These are phyloP conservation scores for Micromonas commoda DNA, from an alignment of 139 green algal genomes.

Conservation along the genomic window DNA sequence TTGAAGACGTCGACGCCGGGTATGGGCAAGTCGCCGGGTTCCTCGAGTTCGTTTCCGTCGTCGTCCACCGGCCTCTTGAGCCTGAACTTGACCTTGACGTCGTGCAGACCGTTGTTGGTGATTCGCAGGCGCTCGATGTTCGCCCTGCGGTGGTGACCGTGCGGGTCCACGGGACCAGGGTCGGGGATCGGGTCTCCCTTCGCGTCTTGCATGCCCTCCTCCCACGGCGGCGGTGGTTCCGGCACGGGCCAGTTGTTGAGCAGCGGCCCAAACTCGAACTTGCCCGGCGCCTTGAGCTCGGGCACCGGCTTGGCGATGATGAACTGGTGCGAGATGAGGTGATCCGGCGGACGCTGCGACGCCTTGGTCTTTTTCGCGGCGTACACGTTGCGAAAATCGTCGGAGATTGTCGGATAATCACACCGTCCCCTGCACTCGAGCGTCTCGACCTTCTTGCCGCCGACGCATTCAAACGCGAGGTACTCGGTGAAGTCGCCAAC, in stretches of 20 bases:
- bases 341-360: constrained; percentile 45
- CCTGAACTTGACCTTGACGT: constrained; percentile 50
- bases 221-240: background rate
- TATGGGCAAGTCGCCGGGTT: no score
- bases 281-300: background rate
- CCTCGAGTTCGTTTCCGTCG: no score
- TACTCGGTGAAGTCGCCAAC: constrained; percentile 51
- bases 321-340: constrained; percentile 51
- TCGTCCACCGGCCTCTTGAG: constrained; percentile 41
- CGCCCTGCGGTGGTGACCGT: constrained; percentile 42
- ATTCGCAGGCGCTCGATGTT: constrained; percentile 61
- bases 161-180: background rate
- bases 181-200: constrained; percentile 33
- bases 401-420: constrained; percentile 59
- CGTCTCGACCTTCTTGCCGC: constrained; percentile 32
- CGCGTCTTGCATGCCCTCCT: constrained; percentile 14
- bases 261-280: constrained; percentile 74
- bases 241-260: constrained; percentile 43
- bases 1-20: no score
- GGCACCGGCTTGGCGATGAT: constrained; percentile 53
- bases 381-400: constrained; percentile 54
- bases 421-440: constrained; percentile 43
- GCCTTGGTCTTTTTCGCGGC: constrained; percentile 47
- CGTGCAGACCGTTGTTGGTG: constrained; percentile 70
- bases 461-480: constrained; percentile 58